Evolutionary conservation across 139 green algal genomes (phyloP).

Genomic region (Tetraselmis striata): DNA sequence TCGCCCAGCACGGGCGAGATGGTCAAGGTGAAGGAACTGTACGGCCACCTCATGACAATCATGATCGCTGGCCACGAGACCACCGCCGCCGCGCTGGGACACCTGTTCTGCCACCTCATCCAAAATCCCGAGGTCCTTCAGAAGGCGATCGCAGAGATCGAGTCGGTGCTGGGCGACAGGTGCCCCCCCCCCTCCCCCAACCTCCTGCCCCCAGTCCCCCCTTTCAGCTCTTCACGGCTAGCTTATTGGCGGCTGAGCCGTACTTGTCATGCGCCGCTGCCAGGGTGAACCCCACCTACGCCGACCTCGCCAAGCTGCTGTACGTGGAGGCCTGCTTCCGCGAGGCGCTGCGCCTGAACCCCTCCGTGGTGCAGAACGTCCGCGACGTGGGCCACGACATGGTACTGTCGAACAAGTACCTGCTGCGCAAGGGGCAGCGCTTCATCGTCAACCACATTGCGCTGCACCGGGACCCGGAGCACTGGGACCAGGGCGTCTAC

Average conservation of each 20-base stretch:
- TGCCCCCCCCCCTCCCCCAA: no score
- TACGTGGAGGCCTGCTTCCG: slow-evolving; percentile 22
- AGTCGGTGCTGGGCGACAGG: slow-evolving; percentile 11
- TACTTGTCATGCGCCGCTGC: no score
- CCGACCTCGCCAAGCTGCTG: slow-evolving; percentile 18
- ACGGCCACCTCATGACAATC: slow-evolving; percentile 1
- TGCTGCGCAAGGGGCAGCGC: slow-evolving; percentile 19
- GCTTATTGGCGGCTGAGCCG: no score
- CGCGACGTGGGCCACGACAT: slow-evolving; percentile 14
- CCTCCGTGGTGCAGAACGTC: slow-evolving; percentile 2
- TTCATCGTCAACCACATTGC: slow-evolving; percentile 18
- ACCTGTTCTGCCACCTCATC: neutral
- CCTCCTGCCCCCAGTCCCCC: no score
- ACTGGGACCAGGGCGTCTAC: slow-evolving; percentile 12
- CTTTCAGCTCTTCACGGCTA: no score
- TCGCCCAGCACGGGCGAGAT: neutral
- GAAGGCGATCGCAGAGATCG: neutral
- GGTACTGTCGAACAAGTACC: slow-evolving; percentile 10
- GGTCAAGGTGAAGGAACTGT: neutral
- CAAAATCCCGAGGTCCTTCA: neutral
- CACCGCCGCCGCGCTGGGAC: slow-evolving; percentile 9
- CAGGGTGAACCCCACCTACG: slow-evolving; percentile 11
- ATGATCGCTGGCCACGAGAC: slow-evolving; percentile 20
- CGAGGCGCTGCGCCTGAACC: slow-evolving; percentile 26
- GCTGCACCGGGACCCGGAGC: slow-evolving; percentile 20